phyloP scores from a whole-genome alignment of 2,329 filamentous ascomycete species.

The Calonectria ilicicola region DNA sequence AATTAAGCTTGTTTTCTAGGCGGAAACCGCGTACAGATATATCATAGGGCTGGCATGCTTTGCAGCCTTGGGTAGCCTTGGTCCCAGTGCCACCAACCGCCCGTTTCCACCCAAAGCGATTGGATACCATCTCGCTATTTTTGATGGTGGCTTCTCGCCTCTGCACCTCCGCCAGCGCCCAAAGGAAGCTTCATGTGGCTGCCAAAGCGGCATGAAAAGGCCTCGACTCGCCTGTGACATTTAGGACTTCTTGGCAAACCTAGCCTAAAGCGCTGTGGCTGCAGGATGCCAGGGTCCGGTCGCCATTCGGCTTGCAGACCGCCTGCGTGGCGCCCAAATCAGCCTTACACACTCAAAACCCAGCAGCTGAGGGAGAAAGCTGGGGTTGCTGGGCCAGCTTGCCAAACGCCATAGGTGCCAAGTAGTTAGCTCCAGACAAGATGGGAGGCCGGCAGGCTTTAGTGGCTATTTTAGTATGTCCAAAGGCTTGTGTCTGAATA shows the following conservation, averaged over 20 bases:
- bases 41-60: background rate
- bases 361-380: background rate
- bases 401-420: background rate
- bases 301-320: slow-evolving; percentile 1
- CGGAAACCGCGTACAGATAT: background rate
- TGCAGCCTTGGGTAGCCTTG: background rate
- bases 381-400: background rate
- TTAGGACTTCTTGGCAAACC: slow-evolving; percentile 1
- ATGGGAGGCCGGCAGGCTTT: background rate
- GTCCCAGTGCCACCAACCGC: background rate
- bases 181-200: background rate
- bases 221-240: background rate
- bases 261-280: background rate
- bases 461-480: background rate
- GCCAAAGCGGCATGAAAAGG: background rate
- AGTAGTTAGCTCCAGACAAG: background rate
- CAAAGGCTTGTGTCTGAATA: background rate
- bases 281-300: background rate
- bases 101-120: background rate
- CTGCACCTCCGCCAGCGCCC: background rate
- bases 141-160: background rate
- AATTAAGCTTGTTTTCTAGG: background rate
- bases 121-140: background rate
- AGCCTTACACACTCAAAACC: background rate
- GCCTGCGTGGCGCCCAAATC: slow-evolving; percentile 6